phyloP scores from a whole-genome alignment of 768 basidiomycete species.

The Calocybe indica region DNA sequence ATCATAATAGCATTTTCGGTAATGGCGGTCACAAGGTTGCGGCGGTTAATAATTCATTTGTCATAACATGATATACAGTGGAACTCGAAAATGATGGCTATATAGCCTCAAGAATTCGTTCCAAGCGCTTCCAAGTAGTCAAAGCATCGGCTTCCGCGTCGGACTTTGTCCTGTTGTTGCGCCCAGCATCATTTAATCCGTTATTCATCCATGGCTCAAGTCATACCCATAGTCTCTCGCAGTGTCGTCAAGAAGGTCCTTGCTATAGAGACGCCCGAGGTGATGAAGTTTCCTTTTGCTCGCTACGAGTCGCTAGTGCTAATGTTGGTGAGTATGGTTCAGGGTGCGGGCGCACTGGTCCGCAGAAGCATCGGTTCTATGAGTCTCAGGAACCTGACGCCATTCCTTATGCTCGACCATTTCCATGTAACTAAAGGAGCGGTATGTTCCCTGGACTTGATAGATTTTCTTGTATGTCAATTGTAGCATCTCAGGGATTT shows the following conservation, averaged over 20 bases:
- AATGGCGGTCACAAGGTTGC: too few relatives aligned
- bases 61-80: too few relatives aligned
- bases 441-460: constrained; percentile 31
- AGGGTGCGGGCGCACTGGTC: constrained; percentile 82
- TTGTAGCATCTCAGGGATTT: constrained; percentile 52
- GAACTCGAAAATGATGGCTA: constrained; percentile 23
- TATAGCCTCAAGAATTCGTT: constrained; percentile 12
- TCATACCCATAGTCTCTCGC: constrained; percentile 38
- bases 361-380: constrained; percentile 80
- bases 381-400: constrained; percentile 73
- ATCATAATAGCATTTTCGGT: too few relatives aligned
- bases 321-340: constrained; percentile 1
- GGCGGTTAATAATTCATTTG: too few relatives aligned
- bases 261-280: constrained; percentile 71
- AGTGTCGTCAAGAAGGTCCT: constrained; percentile 71
- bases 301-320: background rate
- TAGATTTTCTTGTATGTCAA: background rate
- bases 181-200: too few relatives aligned
- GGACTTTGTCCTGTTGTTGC: too few relatives aligned
- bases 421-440: constrained; percentile 68
- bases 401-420: constrained; percentile 89
- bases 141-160: too few relatives aligned
- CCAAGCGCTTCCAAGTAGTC: too few relatives aligned
- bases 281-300: constrained; percentile 15
- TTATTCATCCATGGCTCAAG: too few relatives aligned